Evolutionary conservation across 1,284 basidiomycete genomes (phyloP).

Genomic region (Thelephora terrestris): DNA sequence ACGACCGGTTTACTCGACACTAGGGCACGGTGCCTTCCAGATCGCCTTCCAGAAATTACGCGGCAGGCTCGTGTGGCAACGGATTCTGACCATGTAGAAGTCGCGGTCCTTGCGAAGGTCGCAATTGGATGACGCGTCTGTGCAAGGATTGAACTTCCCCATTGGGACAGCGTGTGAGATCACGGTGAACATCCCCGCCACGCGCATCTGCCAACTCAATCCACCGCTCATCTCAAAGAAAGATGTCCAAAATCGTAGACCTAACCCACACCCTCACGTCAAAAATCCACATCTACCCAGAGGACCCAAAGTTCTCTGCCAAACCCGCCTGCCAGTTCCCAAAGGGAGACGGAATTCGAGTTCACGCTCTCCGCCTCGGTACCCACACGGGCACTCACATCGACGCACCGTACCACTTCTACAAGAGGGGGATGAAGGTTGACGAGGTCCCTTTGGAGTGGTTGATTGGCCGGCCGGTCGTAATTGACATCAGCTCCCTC

Average conservation of each 20-base stretch:
- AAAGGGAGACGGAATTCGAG: slow-evolving; percentile 36
- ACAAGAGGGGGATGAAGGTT: slow-evolving; percentile 40
- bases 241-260: slow-evolving; percentile 29
- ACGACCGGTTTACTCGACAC: too few species aligned
- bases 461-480: slow-evolving; percentile 40
- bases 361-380: slow-evolving; percentile 39
- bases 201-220: too few species aligned
- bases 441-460: slow-evolving; percentile 41
- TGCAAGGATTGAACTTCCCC: too few species aligned
- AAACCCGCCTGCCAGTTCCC: slow-evolving; percentile 25
- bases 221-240: too few species aligned
- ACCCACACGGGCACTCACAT: slow-evolving; percentile 64
- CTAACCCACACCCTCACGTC: slow-evolving; percentile 42
- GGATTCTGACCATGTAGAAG: too few species aligned
- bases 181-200: too few species aligned
- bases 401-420: slow-evolving; percentile 65
- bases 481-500: slow-evolving; percentile 34
- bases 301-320: slow-evolving; percentile 38
- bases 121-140: too few species aligned
- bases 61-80: too few species aligned
- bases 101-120: too few species aligned
- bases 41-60: too few species aligned
- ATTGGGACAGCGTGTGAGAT: too few species aligned
- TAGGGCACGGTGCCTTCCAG: too few species aligned
- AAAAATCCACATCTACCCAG: slow-evolving; percentile 39